Conservation (phyloP, 371 early-diverging fungal genomes). For the Mortierella sp. region DNA sequence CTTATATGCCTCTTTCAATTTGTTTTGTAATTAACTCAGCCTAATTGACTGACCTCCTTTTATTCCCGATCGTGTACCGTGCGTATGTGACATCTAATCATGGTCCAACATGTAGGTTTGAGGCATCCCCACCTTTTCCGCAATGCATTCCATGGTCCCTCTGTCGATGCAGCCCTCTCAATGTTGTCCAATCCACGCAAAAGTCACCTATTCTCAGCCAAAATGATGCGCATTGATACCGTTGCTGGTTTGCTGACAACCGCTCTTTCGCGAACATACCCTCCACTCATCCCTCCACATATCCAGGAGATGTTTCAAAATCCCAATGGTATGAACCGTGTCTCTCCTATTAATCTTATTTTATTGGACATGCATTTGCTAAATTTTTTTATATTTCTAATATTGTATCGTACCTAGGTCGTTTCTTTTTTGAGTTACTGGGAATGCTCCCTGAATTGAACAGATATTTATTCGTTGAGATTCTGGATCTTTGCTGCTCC, state of each 20-base stretch:
- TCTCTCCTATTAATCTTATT: not conserved
- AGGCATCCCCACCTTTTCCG: conserved; percentile 54
- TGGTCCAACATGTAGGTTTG: conserved; percentile 20
- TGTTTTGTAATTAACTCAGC: conserved; percentile 11
- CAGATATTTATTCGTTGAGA: conserved; percentile 52
- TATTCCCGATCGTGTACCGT: conserved; percentile 11
- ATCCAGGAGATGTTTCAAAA: conserved; percentile 57
- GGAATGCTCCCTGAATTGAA: conserved; percentile 54
- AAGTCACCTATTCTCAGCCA: conserved; percentile 43
- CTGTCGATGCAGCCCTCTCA: conserved; percentile 46
- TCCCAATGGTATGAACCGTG: conserved; percentile 38
- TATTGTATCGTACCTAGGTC: conserved; percentile 22
- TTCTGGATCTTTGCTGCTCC: conserved; percentile 49
- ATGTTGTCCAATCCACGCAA: conserved; percentile 45
- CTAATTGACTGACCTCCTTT: not conserved
- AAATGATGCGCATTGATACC: conserved; percentile 58
- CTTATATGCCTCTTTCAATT: not conserved
- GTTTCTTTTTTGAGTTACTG: conserved; percentile 53
- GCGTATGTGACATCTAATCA: not conserved
- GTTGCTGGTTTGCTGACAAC: conserved; percentile 51
- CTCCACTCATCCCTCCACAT: conserved; percentile 52
- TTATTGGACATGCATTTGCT: not conserved
- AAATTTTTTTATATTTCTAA: no score
- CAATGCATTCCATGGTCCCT: conserved; percentile 44
- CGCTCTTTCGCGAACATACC: conserved; percentile 52